Base-by-base conservation (phyloP, 2,329 filamentous ascomycete genomes). In the Aspergillus hortae region DNA sequence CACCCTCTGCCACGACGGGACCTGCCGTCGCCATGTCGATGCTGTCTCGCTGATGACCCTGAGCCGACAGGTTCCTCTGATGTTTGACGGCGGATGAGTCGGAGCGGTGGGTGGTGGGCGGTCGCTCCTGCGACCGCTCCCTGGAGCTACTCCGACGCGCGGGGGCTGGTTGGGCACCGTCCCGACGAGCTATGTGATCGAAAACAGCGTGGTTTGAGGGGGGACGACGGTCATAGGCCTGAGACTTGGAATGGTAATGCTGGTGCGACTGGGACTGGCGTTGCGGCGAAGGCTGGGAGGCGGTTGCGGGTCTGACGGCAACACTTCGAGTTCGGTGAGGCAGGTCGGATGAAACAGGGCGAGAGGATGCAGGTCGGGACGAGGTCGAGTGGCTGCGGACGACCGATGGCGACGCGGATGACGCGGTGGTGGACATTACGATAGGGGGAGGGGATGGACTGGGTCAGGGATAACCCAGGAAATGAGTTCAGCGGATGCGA, bases 141-240 rank as follows among this genome's bases (percentile, higher is more conserved):
- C 80, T 80, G 62, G 84, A 87, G 54, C 82, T 79, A 74, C 80
- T 85, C 73, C 84, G 81, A 49, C 81, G 84, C 73, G 77, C 80
- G 60, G 74, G 70, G 48, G 72, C 61, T 35, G 82, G 75, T 49
- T 80, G 77, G 63, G 83, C 81, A 75, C 88, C 71, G 73, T 94
- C 89, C 70, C 86, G 80, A 64, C 87, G 84, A 51, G 79, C 77
- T 61, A 81, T 77, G 66, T 74, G 76, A 51, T 74, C 74, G 42
- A 84, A 74, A 42, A 75, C 73, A 45, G 70, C 69, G 61, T 72
- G 77, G 64, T 74, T 78, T 52, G 68, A 68, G 46, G 68, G 72
- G 44, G 77, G 71, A 43, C 77, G 75, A 53, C 73, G 73, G 51
- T 77, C 69, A 71, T 74, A 66, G 12, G 70, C 69, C 50, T 74